A percentile compares a stretch with the other conserved stretches of the same genome.
Conservation (phyloP, 345 rosid species). For the Barbarea vulgaris region DNA sequence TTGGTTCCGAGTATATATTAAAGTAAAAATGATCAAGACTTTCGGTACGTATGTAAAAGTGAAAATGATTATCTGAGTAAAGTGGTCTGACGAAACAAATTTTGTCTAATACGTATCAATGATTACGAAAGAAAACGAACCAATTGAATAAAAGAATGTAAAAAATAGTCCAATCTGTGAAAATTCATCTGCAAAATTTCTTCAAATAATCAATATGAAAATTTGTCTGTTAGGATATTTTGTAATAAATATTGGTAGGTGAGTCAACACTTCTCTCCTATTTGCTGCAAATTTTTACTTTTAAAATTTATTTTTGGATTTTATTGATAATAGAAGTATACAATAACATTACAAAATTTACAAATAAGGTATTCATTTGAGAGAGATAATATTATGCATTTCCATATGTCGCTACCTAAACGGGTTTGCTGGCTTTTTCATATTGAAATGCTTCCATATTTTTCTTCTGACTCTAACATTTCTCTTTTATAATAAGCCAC, state of each 20-base stretch:
- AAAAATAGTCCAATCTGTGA: no score
- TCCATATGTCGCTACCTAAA: neutral
- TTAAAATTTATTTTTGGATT: neutral
- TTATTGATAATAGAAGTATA: conserved; percentile 26
- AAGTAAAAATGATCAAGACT: conserved; percentile 10
- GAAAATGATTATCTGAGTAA: conserved; percentile 11
- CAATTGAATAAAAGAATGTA: conserved; percentile 6
- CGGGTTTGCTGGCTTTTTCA: conserved; percentile 1
- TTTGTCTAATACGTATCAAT: conserved; percentile 23
- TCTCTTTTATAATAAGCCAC: neutral
- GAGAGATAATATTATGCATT: neutral
- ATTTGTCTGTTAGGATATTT: conserved; percentile 12
- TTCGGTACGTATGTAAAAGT: conserved; percentile 12
- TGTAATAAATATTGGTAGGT: conserved; percentile 30
- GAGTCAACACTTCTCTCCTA: conserved; percentile 36
- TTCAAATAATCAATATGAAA: neutral
- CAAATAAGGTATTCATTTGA: neutral
- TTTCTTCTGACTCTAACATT: conserved; percentile 3
- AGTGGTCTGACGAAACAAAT: conserved; percentile 24
- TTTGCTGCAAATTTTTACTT: conserved; percentile 23
- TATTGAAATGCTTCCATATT: neutral
- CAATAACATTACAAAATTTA: neutral
- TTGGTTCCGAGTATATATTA: neutral
- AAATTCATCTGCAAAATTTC: neutral
- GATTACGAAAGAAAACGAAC: conserved; percentile 22